These are phyloP conservation scores for Gossypium australe DNA, from an alignment of 345 rosid genomes.

Conservation along the genomic window DNA sequence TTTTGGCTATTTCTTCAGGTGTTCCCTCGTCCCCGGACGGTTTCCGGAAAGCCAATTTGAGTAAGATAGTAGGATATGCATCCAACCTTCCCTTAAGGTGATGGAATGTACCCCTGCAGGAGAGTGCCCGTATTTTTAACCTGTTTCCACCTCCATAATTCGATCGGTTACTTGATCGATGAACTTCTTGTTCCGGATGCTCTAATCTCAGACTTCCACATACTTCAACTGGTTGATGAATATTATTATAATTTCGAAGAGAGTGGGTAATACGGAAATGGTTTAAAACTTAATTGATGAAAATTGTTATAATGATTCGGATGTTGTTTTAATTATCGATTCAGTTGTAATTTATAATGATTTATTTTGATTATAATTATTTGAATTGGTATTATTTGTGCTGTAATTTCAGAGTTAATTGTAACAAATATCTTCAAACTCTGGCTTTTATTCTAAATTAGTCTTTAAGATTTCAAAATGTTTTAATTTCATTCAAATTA, in stretches of 20 bases:
- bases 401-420: no score
- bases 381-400: no score
- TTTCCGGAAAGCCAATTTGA: slow-evolving; percentile 31
- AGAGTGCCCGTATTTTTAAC: not conserved
- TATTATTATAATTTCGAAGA: not conserved
- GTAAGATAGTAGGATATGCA: not conserved
- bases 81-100: no score
- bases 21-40: slow-evolving; percentile 37
- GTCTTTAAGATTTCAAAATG: no score
- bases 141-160: not conserved
- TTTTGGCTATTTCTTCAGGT: not conserved
- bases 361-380: no score
- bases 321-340: no score
- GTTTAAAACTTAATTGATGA: not conserved
- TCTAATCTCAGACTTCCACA: not conserved
- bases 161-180: not conserved
- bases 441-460: no score
- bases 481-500: no score
- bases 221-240: not conserved
- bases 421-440: no score
- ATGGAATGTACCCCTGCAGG: no score
- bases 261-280: not conserved
- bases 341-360: no score
- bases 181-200: not conserved
- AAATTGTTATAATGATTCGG: no score